A percentile compares a stretch with the other conserved stretches of the same genome.
These are phyloP conservation scores for Caryopteris hybrid DNA, from an alignment of 305 asterid species.

Conservation along the genomic window DNA sequence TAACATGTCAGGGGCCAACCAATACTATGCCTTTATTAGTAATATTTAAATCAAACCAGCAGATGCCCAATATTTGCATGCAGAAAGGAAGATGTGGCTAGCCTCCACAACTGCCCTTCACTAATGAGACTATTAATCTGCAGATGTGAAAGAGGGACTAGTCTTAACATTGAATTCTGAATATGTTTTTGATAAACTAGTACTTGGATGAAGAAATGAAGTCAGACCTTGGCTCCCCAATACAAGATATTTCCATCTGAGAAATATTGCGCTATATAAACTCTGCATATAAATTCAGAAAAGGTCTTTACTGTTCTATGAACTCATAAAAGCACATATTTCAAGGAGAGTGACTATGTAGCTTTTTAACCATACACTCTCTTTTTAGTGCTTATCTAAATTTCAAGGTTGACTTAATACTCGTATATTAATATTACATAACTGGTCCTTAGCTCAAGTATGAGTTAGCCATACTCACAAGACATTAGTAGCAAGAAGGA, in stretches of 20 bases:
- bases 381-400: neutral
- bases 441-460: neutral
- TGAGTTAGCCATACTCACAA: slow-evolving; percentile 46
- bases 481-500: slow-evolving; percentile 69
- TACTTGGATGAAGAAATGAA: neutral
- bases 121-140: slow-evolving; percentile 83
- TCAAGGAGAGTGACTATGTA: neutral
- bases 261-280: slow-evolving; percentile 54
- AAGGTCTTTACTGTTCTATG: neutral
- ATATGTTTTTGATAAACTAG: slow-evolving; percentile 1
- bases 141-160: slow-evolving; percentile 15
- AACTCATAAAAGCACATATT: slow-evolving; percentile 10
- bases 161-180: slow-evolving; percentile 3
- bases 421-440: neutral
- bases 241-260: slow-evolving; percentile 57
- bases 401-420: neutral
- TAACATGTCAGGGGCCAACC: neutral
- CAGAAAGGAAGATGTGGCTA: slow-evolving; percentile 73
- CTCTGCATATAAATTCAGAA: slow-evolving; percentile 43
- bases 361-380: neutral
- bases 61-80: slow-evolving; percentile 85
- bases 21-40: neutral
- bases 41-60: slow-evolving; percentile 51
- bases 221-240: slow-evolving; percentile 49
- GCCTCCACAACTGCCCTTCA: slow-evolving; percentile 89